phyloP scores from a whole-genome alignment of 2,329 filamentous ascomycete genomes.

The Chalara sp. region DNA sequence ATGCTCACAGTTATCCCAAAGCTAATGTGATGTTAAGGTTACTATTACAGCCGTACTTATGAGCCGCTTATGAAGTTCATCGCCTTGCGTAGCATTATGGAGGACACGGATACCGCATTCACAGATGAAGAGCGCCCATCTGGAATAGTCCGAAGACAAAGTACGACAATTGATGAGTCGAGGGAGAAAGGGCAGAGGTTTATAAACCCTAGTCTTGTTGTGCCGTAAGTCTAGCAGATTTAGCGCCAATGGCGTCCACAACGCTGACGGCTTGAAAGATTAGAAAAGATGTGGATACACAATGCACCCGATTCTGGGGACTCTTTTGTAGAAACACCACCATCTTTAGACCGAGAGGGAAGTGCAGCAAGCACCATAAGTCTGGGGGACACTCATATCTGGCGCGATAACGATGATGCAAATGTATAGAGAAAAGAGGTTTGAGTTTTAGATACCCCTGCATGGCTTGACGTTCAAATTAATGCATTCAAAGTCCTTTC shows the following conservation, averaged over 20 bases:
- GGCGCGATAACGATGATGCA: conserved; percentile 33
- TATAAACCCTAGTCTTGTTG: conserved; percentile 68
- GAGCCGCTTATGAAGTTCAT: conserved; percentile 90
- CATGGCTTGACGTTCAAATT: too few species aligned
- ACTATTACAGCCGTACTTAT: conserved; percentile 74
- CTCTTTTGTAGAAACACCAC: too few species aligned
- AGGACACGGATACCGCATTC: conserved; percentile 40
- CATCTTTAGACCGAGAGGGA: conserved; percentile 21
- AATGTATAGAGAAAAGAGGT: conserved; percentile 21
- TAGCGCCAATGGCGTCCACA: neutral
- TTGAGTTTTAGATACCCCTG: neutral
- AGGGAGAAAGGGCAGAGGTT: conserved; percentile 64
- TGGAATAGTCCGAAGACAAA: conserved; percentile 17
- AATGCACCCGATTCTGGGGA: neutral
- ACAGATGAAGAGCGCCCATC: conserved; percentile 32
- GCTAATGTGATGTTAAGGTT: conserved; percentile 24
- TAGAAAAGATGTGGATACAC: conserved; percentile 64
- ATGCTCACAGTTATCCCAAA: too few species aligned
- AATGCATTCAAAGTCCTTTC: too few species aligned
- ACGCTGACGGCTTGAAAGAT: conserved; percentile 31
- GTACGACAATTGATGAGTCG: conserved; percentile 64
- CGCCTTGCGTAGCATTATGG: conserved; percentile 76
- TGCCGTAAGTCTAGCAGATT: conserved; percentile 45
- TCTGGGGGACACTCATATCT: conserved; percentile 44
- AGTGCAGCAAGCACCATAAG: conserved; percentile 39